phyloP scores from a whole-genome alignment of 257 asterid genomes.

The Nicotiana tabacum region DNA sequence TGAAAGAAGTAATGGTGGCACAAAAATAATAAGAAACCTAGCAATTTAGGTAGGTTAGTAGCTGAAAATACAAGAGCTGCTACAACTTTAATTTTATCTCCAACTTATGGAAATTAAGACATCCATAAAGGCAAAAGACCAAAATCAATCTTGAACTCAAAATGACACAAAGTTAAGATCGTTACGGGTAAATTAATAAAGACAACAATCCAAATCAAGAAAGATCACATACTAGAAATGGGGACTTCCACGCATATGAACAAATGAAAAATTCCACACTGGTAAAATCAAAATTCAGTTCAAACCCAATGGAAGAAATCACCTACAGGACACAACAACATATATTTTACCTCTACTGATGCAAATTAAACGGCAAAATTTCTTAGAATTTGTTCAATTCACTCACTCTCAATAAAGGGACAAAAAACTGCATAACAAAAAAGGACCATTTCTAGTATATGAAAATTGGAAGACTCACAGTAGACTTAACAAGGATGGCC shows the following conservation, averaged over 20 bases:
- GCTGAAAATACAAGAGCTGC: neutral
- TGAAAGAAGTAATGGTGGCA: neutral
- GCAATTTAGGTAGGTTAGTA: neutral
- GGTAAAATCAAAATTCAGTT: neutral
- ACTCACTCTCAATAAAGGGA: neutral
- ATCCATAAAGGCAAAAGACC: neutral
- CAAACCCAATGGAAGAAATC: constrained; percentile 15
- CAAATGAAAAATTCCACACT: neutral
- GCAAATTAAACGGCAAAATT: neutral
- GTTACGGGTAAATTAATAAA: neutral
- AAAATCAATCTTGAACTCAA: neutral
- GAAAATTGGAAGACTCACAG: constrained; percentile 39
- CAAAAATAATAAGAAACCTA: neutral
- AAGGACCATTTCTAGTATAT: neutral
- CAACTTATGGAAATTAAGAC: neutral
- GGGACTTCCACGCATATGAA: neutral
- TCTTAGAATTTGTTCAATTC: neutral
- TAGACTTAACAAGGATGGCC: constrained; percentile 53
- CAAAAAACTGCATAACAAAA: neutral
- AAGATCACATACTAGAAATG: neutral
- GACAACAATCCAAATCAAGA: neutral
- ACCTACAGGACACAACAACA: constrained; percentile 17
- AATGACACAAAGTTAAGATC: neutral
- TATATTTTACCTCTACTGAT: neutral
- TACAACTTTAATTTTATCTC: neutral